Base-by-base conservation (phyloP, 2,329 filamentous ascomycete species). In the Colletotrichum simmondsii region DNA sequence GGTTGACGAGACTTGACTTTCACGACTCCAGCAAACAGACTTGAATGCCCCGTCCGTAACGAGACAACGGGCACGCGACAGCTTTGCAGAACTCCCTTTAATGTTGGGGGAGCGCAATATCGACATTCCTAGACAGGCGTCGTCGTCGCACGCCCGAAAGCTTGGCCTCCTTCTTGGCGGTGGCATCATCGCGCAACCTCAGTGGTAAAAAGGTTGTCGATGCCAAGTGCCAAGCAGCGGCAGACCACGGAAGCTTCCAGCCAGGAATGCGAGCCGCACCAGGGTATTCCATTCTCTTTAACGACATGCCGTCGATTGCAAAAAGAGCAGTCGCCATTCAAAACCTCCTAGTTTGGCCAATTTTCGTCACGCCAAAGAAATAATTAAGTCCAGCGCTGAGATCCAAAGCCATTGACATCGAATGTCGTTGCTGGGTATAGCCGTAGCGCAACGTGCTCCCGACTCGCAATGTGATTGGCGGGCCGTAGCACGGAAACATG, bases 141-240 rank as follows among this genome's bases (percentile, higher is more conserved):
- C 14, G 42, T 11, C 26, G 19, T 28, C 14, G 42, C 42, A 32
- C 42, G 42, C 60, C 66, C 59, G 16, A 28, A 57, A 30, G 49
- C 71, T 71, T 73, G 66, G 60, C 46, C 56, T 19, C 52, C 49
- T 64, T 52, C 63, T 70, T 72, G 70, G 70, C 70, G 35, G 58
- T 60, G 54, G 56, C 54, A 71, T 61, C 60, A 53, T 52, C 42
- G 26, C 59, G 46, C 49, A 35, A 46, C 2, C 42, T 57, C 28
- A 11, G 52, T 16, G 54, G 32, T 53, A 54, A 19, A 16, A 57
- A 57, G 10, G 53, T 24, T 22, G 24, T 49, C 60, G 46, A 52
- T 73, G 71, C 71, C 66, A 73, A 73, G 71, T 62, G 71, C 71
- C 71, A 71, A 73, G 71, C 57, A 65, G 67, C 70, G 42, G 42